phyloP scores from a whole-genome alignment of 768 basidiomycete genomes.

The Leucosporidium creatinivorum region DNA sequence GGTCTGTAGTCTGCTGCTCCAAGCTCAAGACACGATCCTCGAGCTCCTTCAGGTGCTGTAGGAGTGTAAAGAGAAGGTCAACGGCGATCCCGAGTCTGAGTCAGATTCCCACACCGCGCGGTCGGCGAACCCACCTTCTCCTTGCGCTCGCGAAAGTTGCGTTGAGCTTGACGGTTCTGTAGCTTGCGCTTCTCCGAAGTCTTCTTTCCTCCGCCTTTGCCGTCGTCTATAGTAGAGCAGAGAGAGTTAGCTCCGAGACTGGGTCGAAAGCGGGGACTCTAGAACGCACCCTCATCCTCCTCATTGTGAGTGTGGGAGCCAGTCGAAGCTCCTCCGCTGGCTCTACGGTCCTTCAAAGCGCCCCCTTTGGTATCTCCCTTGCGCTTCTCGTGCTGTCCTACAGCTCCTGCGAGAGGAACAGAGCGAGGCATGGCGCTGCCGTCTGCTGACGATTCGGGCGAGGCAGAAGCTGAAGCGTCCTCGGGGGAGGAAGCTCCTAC shows the following conservation, averaged over 20 bases:
- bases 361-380: background rate
- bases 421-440: background rate
- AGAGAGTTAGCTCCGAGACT: background rate
- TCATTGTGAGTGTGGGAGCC: constrained; percentile 1
- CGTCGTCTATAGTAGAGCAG: background rate
- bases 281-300: constrained; percentile 13
- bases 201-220: constrained; percentile 24
- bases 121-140: constrained; percentile 47
- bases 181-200: constrained; percentile 66
- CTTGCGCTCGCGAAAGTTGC: constrained; percentile 93
- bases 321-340: background rate
- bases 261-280: background rate
- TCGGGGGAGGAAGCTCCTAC: background rate
- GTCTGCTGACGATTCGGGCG: background rate
- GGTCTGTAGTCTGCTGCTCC: constrained; percentile 12
- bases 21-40: constrained; percentile 26
- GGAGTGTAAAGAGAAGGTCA: background rate
- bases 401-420: background rate
- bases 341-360: background rate
- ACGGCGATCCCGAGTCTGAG: background rate
- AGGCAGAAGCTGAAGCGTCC: background rate
- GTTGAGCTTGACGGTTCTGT: constrained; percentile 93
- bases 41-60: constrained; percentile 66
- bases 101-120: background rate
- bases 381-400: background rate